A percentile compares a stretch with the other conserved stretches of the same genome.
phyloP scores from a whole-genome alignment of 805 yeast species.

The Metschnikowia hibisci region DNA sequence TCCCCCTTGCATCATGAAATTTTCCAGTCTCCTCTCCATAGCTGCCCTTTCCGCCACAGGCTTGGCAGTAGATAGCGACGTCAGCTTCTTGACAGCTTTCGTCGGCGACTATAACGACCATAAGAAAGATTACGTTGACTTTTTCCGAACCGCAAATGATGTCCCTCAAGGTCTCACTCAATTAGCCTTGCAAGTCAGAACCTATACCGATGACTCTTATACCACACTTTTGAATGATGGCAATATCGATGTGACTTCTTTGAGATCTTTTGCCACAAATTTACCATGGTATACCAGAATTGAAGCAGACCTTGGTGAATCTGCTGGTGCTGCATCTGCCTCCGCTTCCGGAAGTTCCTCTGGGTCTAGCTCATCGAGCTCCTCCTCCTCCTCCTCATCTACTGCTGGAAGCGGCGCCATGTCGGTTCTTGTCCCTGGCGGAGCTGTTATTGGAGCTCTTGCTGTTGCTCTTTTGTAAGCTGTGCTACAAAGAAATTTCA shows the following conservation, averaged over 20 bases:
- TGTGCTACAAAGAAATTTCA: neutral
- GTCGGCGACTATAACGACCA: conserved; percentile 33
- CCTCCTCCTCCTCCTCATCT: conserved; percentile 2
- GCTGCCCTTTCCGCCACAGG: conserved; percentile 10
- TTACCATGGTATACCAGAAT: conserved; percentile 32
- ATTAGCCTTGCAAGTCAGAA: conserved; percentile 29
- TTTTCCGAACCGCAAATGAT: conserved; percentile 23
- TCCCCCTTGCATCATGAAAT: conserved; percentile 17
- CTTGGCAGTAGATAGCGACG: conserved; percentile 7
- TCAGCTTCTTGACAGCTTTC: conserved; percentile 33
- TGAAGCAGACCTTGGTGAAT: conserved; percentile 11
- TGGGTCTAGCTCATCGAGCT: neutral
- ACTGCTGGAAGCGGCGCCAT: conserved; percentile 14
- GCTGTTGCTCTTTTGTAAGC: conserved; percentile 32
- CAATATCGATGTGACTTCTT: conserved; percentile 21
- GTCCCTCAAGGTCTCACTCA: conserved; percentile 30
- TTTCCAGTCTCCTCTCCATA: conserved; percentile 12
- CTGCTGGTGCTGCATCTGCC: conserved; percentile 4
- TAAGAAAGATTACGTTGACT: conserved; percentile 29
- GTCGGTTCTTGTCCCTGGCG: conserved; percentile 23
- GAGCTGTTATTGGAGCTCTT: conserved; percentile 32
- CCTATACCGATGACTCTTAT: conserved; percentile 44
- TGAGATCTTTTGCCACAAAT: conserved; percentile 31
- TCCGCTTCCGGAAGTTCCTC: conserved; percentile 2
- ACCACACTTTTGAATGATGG: conserved; percentile 31